phyloP scores from a whole-genome alignment of 2,329 filamentous ascomycete genomes.

The Xylariaceae sp. region DNA sequence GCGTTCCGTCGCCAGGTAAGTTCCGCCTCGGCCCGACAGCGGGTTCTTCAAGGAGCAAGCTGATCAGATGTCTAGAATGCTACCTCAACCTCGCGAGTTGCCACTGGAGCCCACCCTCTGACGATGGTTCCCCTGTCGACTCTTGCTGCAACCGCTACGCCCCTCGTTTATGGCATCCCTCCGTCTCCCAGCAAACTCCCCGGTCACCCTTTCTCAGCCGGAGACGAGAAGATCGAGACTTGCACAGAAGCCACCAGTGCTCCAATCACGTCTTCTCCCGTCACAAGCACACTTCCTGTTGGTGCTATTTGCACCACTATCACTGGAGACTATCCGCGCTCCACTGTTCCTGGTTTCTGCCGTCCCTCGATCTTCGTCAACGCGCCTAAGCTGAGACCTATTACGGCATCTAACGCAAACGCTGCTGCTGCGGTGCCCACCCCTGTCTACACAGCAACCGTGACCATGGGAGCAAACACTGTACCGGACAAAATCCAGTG shows the following conservation, averaged over 20 bases:
- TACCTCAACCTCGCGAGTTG: slow-evolving; percentile 23
- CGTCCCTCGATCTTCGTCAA: slow-evolving; percentile 27
- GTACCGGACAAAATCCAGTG: slow-evolving; percentile 30
- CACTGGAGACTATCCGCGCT: slow-evolving; percentile 22
- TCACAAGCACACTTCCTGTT: background rate
- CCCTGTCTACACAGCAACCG: slow-evolving; percentile 13
- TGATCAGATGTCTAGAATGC: slow-evolving; percentile 11
- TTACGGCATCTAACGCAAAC: slow-evolving; percentile 1
- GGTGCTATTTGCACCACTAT: slow-evolving; percentile 23
- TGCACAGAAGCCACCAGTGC: slow-evolving; percentile 18
- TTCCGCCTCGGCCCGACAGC: background rate
- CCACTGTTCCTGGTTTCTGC: slow-evolving; percentile 32
- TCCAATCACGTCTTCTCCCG: background rate
- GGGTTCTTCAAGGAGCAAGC: background rate
- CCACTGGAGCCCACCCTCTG: slow-evolving; percentile 29
- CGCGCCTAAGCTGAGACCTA: slow-evolving; percentile 15
- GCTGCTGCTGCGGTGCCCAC: slow-evolving; percentile 6
- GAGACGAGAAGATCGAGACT: slow-evolving; percentile 22
- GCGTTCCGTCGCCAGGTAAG: background rate
- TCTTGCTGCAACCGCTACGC: slow-evolving; percentile 20
- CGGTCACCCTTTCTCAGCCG: background rate
- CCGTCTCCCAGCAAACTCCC: slow-evolving; percentile 27
- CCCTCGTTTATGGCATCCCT: slow-evolving; percentile 26
- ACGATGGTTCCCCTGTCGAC: slow-evolving; percentile 23
- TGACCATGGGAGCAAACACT: slow-evolving; percentile 22